Base-by-base conservation (phyloP, 2,329 filamentous ascomycete species). In the Fusarium sp. region DNA sequence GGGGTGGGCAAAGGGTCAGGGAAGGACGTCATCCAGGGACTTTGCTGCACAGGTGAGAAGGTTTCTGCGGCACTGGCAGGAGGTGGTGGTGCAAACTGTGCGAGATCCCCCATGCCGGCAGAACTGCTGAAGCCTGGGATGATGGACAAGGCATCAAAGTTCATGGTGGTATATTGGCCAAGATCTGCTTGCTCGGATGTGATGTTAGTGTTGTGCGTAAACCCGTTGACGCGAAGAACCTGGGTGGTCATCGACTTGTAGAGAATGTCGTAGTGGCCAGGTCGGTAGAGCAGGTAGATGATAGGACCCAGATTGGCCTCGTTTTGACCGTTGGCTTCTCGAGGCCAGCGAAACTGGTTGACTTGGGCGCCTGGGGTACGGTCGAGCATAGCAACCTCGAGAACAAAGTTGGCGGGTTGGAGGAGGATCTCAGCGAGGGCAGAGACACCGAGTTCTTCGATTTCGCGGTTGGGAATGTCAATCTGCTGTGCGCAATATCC, bases 331-430 rank as follows among this genome's bases (percentile, higher is more conserved):
- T 83, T 84, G 15, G 83, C 81, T 42, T 86, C 86, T 26, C 86
- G 83, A 4, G 85, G 89, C 72, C 91, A 88, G 23, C 86, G 85
- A 76, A 92, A 89, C 33, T 85, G 86, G 75, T 92, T 97, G 73
- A 93, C 92, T 73, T 92, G 86, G 46, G 87, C 85, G 18, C 94
- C 94, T 45, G 89, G 84, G 74, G 92, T 97, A 72, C 93, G 89
- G 77, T 98, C 96, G 10, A 99, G 88, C 77, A 98, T 97, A 55
- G 93, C 89, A 66, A 98, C 92, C 76, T 97, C 93, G 20, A 98
- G 87, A 6, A 90, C 89, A 67, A 97, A 88, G 16, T 89, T 89
- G 50, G 90, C 90, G 9, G 91, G 92, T 75, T 92, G 91, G 67
- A 98, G 87, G 5, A 98, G 85, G 28, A 93, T 87, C 67, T 95